Base-by-base conservation (phyloP, 2,329 filamentous ascomycete genomes). In the Hypoxylon sp. region DNA sequence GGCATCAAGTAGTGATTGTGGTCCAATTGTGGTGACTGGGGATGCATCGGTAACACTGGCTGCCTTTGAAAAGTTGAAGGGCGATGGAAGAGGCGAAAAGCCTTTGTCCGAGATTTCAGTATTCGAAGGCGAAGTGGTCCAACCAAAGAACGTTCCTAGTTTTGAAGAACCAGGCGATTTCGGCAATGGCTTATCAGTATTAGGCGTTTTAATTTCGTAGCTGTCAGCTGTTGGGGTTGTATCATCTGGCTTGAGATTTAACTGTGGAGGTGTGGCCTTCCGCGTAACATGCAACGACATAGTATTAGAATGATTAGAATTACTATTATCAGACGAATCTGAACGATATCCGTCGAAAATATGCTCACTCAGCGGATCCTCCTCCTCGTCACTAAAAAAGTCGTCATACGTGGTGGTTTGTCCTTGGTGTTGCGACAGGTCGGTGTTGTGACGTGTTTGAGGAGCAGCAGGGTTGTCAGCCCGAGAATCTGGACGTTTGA, bases 171-270 rank as follows among this genome's bases (percentile, higher is more conserved):
- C 76, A 64, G 87, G 86, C 5, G 86, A 88, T 69, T 82, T 87
- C 10, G 86, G 86, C 3, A 87, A 75, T 25, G 85, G 85, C 70
- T 87, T 88, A 77, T 87, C 85, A 45, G 85, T 81, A 69, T 84
- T 80, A 7, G 81, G 81, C 72, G 77, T 78, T 70, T 71, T 79
- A 58, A 73, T 41, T 28, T 75, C 74, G 66, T 73, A 69, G 25
- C 60, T 74, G 50, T 73, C 65, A 50, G 75, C 60, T 62, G 72
- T 75, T 65, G 74, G 70, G 56, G 74, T 72, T 59, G 72, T 71
- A 68, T 82, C 80, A 74, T 81, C 78, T 64, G 79, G 79, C 68
- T 82, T 81, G 66, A 89, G 81, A 69, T 80, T 83, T 45, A 88
- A 82, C 71, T 87, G 85, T 65, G 84, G 85, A 73, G 85, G 86